Evolutionary conservation across 140 eudicot species (phyloP).

Genomic region (Stevia rebaudiana): DNA sequence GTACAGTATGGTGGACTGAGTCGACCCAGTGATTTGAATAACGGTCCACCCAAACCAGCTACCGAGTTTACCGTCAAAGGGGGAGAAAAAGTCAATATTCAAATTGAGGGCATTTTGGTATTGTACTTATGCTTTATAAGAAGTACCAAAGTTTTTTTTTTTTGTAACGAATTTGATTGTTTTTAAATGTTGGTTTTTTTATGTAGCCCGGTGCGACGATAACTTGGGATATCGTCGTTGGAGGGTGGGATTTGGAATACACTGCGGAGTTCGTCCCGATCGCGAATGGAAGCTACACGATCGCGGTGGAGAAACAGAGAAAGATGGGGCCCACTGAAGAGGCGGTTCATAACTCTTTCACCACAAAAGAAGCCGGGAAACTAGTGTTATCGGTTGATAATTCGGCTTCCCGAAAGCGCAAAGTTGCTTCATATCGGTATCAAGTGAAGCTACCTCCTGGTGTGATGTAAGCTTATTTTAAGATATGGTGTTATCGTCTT

Average conservation of each 20-base stretch:
- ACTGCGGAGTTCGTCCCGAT: slow-evolving; percentile 62
- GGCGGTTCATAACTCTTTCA: slow-evolving; percentile 61
- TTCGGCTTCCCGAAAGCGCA: slow-evolving; percentile 58
- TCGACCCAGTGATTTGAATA: slow-evolving; percentile 54
- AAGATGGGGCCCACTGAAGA: slow-evolving; percentile 40
- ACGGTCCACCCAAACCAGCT: slow-evolving; percentile 84
- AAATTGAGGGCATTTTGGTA: slow-evolving; percentile 97
- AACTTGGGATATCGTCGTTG: slow-evolving; percentile 83
- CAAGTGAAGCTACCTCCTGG: slow-evolving; percentile 47
- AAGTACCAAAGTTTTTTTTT: neutral
- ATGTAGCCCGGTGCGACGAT: slow-evolving; percentile 62
- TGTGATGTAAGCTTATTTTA: slow-evolving; percentile 20
- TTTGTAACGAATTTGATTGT: neutral
- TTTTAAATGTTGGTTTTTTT: neutral
- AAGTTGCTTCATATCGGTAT: slow-evolving; percentile 90
- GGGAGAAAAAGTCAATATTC: slow-evolving; percentile 92
- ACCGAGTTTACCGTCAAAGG: slow-evolving; percentile 95
- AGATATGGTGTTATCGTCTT: neutral
- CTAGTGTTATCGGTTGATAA: slow-evolving; percentile 77
- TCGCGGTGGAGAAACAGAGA: slow-evolving; percentile 65
- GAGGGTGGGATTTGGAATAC: slow-evolving; percentile 88
- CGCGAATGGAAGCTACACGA: slow-evolving; percentile 56
- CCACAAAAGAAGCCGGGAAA: slow-evolving; percentile 63
- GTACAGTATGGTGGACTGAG: slow-evolving; percentile 97
- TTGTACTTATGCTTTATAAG: too few relatives aligned